phyloP scores from a whole-genome alignment of 1,284 basidiomycete genomes.

The Ustilago shanxiensis region DNA sequence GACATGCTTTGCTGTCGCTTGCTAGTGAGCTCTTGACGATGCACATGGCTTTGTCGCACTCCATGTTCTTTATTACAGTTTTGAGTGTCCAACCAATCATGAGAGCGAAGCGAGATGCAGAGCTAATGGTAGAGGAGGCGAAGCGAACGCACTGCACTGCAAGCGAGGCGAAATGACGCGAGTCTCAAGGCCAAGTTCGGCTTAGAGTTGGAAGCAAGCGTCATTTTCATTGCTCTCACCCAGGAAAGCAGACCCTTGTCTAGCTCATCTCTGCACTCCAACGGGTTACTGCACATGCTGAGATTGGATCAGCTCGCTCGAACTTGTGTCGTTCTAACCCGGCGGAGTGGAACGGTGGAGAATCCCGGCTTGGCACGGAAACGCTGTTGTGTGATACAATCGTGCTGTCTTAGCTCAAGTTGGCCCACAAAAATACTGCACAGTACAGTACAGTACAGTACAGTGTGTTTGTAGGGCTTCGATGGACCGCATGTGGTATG shows the following conservation, averaged over 20 bases:
- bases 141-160: constrained; percentile 2
- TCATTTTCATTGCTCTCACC: neutral
- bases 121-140: neutral
- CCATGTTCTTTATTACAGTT: neutral
- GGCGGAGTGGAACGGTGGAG: too few species aligned
- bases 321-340: too few species aligned
- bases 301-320: too few species aligned
- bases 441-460: neutral
- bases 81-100: neutral
- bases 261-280: too few species aligned
- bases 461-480: too few species aligned
- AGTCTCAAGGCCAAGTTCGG: neutral
- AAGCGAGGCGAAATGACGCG: constrained; percentile 23
- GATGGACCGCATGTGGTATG: too few species aligned
- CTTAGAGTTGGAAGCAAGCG: neutral
- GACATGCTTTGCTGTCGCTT: too few species aligned
- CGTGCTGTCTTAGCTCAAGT: too few species aligned
- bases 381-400: too few species aligned
- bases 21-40: neutral
- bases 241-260: neutral
- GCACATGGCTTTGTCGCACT: constrained; percentile 4
- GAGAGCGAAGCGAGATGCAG: constrained; percentile 9
- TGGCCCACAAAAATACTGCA: too few species aligned
- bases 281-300: too few species aligned
- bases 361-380: too few species aligned